These are phyloP conservation scores for Eragrostis curvula DNA, from an alignment of 176 grass and related monocot genomes.

Conservation along the genomic window DNA sequence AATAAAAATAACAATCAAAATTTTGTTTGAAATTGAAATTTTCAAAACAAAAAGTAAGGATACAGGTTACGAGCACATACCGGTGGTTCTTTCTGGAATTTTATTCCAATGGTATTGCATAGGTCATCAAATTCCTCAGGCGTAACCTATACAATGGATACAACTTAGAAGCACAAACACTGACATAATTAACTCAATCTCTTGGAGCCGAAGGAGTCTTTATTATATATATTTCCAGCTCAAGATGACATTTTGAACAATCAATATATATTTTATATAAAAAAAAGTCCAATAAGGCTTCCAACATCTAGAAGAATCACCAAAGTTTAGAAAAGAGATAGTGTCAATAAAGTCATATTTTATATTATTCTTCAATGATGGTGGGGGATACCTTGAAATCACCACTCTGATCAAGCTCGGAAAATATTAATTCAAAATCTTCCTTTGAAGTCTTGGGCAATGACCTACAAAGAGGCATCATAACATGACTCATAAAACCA, in stretches of 20 bases:
- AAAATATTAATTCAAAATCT: slow-evolving; percentile 96
- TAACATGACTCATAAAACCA: slow-evolving; percentile 29
- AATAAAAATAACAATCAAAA: background rate
- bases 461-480: slow-evolving; percentile 62
- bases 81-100: slow-evolving; percentile 91
- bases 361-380: background rate
- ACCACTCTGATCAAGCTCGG: slow-evolving; percentile 90
- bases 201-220: background rate
- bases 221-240: background rate
- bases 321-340: background rate
- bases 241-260: background rate
- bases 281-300: background rate
- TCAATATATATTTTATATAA: background rate
- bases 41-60: slow-evolving; percentile 13
- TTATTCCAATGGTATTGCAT: slow-evolving; percentile 94
- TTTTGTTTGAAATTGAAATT: background rate
- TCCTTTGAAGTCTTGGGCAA: slow-evolving; percentile 94
- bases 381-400: slow-evolving; percentile 81
- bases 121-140: slow-evolving; percentile 90
- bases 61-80: too few species aligned
- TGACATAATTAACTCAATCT: background rate
- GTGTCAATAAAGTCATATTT: background rate
- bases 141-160: slow-evolving; percentile 71
- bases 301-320: background rate
- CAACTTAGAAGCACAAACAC: slow-evolving; percentile 29